These are phyloP conservation scores for Geosmithia morbida DNA, from an alignment of 2,329 filamentous ascomycete species.

Conservation along the genomic window DNA sequence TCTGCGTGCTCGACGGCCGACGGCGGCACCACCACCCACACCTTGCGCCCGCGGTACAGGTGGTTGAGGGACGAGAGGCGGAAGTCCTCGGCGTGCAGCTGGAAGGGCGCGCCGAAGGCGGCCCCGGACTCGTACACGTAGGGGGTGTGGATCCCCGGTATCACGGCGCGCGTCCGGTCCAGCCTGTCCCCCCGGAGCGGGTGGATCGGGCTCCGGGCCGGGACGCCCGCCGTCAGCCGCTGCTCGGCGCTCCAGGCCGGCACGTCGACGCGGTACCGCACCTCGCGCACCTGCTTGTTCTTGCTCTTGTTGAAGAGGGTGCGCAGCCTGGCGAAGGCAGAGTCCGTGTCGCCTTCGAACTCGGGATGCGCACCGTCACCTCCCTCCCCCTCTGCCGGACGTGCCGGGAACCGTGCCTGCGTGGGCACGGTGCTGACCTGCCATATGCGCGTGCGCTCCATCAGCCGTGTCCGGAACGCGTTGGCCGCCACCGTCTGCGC, in stretches of 20 bases:
- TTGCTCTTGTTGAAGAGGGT: constrained; percentile 20
- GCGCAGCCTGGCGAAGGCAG: constrained; percentile 16
- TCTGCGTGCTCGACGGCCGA: constrained; percentile 19
- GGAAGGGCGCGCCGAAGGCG: constrained; percentile 22
- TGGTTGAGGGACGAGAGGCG: constrained; percentile 22
- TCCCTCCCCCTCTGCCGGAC: constrained; percentile 8
- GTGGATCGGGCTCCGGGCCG: constrained; percentile 19
- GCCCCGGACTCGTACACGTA: constrained; percentile 24
- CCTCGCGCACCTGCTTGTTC: constrained; percentile 19
- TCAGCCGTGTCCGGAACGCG: constrained; percentile 19
- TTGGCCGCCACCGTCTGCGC: constrained; percentile 16
- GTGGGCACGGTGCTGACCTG: constrained; percentile 18
- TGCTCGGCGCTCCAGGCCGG: constrained; percentile 21
- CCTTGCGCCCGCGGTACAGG: constrained; percentile 23
- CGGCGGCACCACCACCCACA: constrained; percentile 22
- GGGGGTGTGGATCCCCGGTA: constrained; percentile 23
- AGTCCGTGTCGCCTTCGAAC: not conserved
- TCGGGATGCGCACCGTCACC: not conserved
- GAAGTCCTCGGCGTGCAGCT: constrained; percentile 25
- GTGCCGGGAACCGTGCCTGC: constrained; percentile 16
- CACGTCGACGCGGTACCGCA: constrained; percentile 22
- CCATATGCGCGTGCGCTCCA: constrained; percentile 20
- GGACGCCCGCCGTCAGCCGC: constrained; percentile 18
- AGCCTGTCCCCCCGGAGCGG: constrained; percentile 21
- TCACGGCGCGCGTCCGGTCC: constrained; percentile 20